Conservation (phyloP, 2,329 filamentous ascomycete genomes). For the Coniochaeta sp. region DNA sequence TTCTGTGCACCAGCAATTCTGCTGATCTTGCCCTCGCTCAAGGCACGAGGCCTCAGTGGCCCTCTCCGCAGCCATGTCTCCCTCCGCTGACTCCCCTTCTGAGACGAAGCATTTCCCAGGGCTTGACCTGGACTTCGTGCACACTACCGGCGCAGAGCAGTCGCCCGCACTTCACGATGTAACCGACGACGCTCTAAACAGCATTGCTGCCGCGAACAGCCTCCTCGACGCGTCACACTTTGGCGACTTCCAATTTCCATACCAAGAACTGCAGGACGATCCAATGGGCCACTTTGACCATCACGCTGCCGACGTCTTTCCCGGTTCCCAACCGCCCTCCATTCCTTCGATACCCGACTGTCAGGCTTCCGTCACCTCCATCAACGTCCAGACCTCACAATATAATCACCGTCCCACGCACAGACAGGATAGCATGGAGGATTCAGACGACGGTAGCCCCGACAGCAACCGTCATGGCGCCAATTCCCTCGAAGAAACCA, state of each 20-base stretch:
- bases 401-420: constrained; percentile 21
- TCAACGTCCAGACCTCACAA: constrained; percentile 25
- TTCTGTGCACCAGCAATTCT: neutral
- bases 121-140: constrained; percentile 27
- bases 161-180: constrained; percentile 27
- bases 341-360: constrained; percentile 28
- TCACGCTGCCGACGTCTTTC: constrained; percentile 23
- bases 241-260: constrained; percentile 46
- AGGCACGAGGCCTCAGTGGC: neutral
- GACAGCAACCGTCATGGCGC: constrained; percentile 34
- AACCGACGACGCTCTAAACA: constrained; percentile 23
- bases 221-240: constrained; percentile 43
- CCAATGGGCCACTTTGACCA: constrained; percentile 33
- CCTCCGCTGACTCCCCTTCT: constrained; percentile 21
- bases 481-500: constrained; percentile 44
- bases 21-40: neutral
- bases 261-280: constrained; percentile 33
- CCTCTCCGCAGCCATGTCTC: constrained; percentile 29
- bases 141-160: constrained; percentile 22
- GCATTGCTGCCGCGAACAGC: constrained; percentile 21
- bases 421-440: constrained; percentile 25
- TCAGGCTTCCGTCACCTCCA: constrained; percentile 28
- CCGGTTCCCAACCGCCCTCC: constrained; percentile 21
- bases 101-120: constrained; percentile 25
- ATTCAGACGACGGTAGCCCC: constrained; percentile 37